Conservation (phyloP, 768 basidiomycete species). For the Leccinum longicurvipes region DNA sequence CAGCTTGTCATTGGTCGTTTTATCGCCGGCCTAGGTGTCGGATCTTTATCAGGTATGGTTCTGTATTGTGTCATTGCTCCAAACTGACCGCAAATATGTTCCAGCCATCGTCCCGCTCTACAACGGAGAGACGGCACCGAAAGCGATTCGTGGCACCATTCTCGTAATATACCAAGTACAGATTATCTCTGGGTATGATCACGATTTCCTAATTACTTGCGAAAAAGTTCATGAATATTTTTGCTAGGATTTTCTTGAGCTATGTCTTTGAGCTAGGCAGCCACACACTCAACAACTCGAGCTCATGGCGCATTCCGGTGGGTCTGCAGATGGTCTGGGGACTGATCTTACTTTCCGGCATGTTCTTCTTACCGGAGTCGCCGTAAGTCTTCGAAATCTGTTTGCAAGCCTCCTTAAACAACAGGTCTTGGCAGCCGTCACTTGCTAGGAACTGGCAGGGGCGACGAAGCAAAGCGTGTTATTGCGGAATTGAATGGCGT, state of each 20-base stretch:
- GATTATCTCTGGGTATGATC: constrained; percentile 62
- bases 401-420: not conserved
- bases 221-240: not conserved
- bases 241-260: constrained; percentile 61
- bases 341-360: constrained; percentile 59
- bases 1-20: constrained; percentile 75
- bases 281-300: constrained; percentile 51
- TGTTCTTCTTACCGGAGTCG: constrained; percentile 76
- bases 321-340: constrained; percentile 74
- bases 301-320: constrained; percentile 74
- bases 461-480: constrained; percentile 56
- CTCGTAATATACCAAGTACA: constrained; percentile 76
- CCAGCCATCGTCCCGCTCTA: constrained; percentile 62
- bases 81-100: not conserved
- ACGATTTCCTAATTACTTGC: not conserved
- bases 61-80: not conserved
- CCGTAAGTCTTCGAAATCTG: constrained; percentile 44
- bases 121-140: constrained; percentile 77
- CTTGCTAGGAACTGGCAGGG: constrained; percentile 55
- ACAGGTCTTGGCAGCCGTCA: constrained; percentile 50
- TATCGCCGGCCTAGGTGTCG: constrained; percentile 74
- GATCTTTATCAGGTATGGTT: constrained; percentile 63
- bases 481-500: constrained; percentile 65
- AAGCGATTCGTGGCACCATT: constrained; percentile 66
- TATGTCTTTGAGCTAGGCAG: constrained; percentile 70